A percentile compares a stretch with the other conserved stretches of the same genome.
phyloP scores from a whole-genome alignment of 192 early-diverging fungal genomes.

The Globomyces pollinis-pini region DNA sequence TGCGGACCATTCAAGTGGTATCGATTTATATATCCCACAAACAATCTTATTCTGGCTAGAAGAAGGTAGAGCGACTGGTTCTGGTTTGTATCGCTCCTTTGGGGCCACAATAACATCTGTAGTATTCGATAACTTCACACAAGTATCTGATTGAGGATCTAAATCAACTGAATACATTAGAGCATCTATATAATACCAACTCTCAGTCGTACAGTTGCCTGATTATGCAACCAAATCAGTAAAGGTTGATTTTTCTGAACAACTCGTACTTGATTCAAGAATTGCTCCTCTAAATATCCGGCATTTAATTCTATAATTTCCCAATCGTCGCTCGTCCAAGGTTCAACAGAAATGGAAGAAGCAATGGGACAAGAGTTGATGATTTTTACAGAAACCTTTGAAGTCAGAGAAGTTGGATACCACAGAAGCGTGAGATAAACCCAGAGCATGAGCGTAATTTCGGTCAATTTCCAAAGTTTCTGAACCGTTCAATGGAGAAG shows the following conservation, averaged over 20 bases:
- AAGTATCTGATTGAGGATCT: slow-evolving; percentile 4
- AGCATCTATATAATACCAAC: slow-evolving; percentile 22
- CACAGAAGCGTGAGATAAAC: too few relatives aligned
- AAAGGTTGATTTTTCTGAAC: slow-evolving; percentile 24
- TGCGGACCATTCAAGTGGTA: too few relatives aligned
- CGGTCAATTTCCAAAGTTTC: too few relatives aligned
- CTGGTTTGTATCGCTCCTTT: slow-evolving; percentile 15
- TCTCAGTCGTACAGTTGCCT: slow-evolving; percentile 19
- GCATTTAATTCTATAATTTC: slow-evolving; percentile 45
- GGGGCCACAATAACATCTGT: slow-evolving; percentile 41
- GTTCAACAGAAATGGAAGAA: too few relatives aligned
- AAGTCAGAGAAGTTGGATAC: too few relatives aligned
- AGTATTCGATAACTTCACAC: slow-evolving; percentile 25
- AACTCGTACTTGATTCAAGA: slow-evolving; percentile 37
- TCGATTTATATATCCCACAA: too few relatives aligned
- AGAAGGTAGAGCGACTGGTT: not conserved
- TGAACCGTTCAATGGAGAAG: too few relatives aligned
- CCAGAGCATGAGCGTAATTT: too few relatives aligned
- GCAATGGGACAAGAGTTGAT: too few relatives aligned
- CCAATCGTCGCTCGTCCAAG: too few relatives aligned
- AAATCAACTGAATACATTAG: too few relatives aligned
- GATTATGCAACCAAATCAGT: slow-evolving; percentile 29
- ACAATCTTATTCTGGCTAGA: not conserved
- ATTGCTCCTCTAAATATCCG: slow-evolving; percentile 36
- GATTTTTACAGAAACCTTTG: too few relatives aligned